A percentile compares a stretch with the other conserved stretches of the same genome.
These are phyloP conservation scores for Candida montana DNA, from an alignment of 805 yeast species.

Conservation along the genomic window DNA sequence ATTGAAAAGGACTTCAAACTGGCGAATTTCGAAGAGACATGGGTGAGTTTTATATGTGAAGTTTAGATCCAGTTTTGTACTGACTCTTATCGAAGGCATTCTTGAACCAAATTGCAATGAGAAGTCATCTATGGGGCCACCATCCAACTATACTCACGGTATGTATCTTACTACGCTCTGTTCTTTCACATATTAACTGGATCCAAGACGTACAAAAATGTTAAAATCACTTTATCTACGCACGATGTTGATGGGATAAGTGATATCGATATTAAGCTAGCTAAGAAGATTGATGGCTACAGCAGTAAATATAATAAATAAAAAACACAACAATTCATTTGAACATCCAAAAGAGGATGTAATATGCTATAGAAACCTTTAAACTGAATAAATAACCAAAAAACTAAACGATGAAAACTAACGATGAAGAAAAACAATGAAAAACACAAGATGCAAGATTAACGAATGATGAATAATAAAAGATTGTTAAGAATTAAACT, in stretches of 20 bases:
- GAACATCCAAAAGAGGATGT: too few relatives aligned
- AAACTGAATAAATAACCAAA: neutral
- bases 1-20: constrained; percentile 38
- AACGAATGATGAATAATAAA: neutral
- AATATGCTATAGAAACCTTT: neutral
- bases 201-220: constrained; percentile 45
- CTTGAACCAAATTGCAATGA: constrained; percentile 49
- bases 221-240: constrained; percentile 50
- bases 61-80: too few relatives aligned
- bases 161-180: neutral
- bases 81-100: constrained; percentile 27
- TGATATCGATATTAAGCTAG: constrained; percentile 55
- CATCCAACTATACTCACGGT: constrained; percentile 63
- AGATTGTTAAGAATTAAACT: constrained; percentile 1
- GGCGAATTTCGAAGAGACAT: constrained; percentile 52
- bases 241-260: constrained; percentile 56
- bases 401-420: neutral
- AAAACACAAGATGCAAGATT: neutral
- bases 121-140: constrained; percentile 56
- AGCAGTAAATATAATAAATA: constrained; percentile 6
- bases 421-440: neutral
- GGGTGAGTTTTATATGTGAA: too few relatives aligned
- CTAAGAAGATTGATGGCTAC: constrained; percentile 40
- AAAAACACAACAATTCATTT: too few relatives aligned
- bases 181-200: neutral